These are phyloP conservation scores for Magnaporthiopsis incrustans DNA, from an alignment of 2,329 filamentous ascomycete species.

Conservation along the genomic window DNA sequence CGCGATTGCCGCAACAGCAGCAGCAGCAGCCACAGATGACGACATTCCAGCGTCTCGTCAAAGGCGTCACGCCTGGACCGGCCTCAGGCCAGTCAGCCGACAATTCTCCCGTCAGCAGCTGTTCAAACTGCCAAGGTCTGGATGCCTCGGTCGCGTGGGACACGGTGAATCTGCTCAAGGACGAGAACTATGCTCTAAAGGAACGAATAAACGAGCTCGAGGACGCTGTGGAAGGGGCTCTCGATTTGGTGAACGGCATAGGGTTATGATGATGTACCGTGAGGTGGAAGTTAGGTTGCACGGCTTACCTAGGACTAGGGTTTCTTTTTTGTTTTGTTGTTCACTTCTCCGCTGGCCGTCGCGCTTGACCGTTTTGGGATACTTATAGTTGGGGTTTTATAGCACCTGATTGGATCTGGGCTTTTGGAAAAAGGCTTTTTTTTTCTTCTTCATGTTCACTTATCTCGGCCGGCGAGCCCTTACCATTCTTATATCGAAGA, in stretches of 20 bases:
- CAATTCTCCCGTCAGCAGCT: conserved; percentile 23
- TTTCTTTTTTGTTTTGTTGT: conserved; percentile 6
- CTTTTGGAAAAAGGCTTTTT: too few species aligned
- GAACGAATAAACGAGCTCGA: conserved; percentile 50
- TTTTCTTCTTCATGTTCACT: too few species aligned
- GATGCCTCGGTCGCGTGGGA: conserved; percentile 56
- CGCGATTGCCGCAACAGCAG: conserved; percentile 7
- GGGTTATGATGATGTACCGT: conserved; percentile 25
- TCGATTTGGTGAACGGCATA: conserved; percentile 52
- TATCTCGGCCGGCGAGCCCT: too few species aligned
- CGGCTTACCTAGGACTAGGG: too few species aligned
- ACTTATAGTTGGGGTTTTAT: too few species aligned
- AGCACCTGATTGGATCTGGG: too few species aligned
- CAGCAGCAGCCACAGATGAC: conserved; percentile 27
- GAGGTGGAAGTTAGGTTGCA: not conserved
- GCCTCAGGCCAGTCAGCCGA: conserved; percentile 20
- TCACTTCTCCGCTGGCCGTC: too few species aligned
- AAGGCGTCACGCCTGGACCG: conserved; percentile 29
- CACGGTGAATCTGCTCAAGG: conserved; percentile 51
- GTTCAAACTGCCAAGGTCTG: conserved; percentile 50
- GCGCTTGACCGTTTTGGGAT: too few species aligned
- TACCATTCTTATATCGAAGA: too few species aligned
- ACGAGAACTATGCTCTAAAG: conserved; percentile 57
- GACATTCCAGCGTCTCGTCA: conserved; percentile 40
- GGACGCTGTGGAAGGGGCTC: conserved; percentile 49